These are phyloP conservation scores for Amanita subjunquillea DNA, from an alignment of 768 basidiomycete genomes.

Conservation along the genomic window DNA sequence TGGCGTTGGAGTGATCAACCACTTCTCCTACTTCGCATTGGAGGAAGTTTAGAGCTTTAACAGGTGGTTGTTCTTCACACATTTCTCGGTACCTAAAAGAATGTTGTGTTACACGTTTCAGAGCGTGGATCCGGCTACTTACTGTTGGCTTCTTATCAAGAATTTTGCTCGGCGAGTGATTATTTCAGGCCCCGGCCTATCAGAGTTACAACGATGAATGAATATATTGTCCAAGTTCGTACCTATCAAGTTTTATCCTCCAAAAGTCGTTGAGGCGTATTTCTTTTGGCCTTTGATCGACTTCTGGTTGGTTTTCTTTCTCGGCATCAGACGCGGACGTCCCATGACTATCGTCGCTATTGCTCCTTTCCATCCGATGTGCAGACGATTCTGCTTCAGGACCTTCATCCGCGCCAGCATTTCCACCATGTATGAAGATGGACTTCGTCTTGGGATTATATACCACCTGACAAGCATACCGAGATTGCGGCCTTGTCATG, in stretches of 20 bases:
- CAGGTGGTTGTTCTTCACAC: constrained; percentile 50
- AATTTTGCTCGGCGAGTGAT: constrained; percentile 56
- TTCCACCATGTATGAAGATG: constrained; percentile 71
- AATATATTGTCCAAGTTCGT: constrained; percentile 8
- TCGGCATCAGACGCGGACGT: constrained; percentile 10
- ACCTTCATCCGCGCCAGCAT: constrained; percentile 33
- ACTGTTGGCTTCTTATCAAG: constrained; percentile 66
- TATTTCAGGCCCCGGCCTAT: constrained; percentile 52
- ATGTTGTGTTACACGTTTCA: not conserved
- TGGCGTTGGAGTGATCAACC: constrained; percentile 55
- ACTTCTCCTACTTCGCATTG: constrained; percentile 60
- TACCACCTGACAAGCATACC: constrained; percentile 75
- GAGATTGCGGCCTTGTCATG: constrained; percentile 38
- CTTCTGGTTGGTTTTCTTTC: constrained; percentile 1
- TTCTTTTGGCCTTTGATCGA: constrained; percentile 19
- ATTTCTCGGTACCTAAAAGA: constrained; percentile 67
- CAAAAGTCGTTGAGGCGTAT: constrained; percentile 69
- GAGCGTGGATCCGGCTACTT: constrained; percentile 14
- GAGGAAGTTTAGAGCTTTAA: constrained; percentile 63
- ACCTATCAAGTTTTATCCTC: constrained; percentile 64
- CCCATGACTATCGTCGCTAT: constrained; percentile 3
- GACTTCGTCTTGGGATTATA: constrained; percentile 49
- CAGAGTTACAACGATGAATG: not conserved
- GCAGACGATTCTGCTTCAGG: constrained; percentile 2
- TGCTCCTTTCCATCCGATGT: constrained; percentile 1